Evolutionary conservation across 257 asterid genomes (phyloP).

Genomic region (Leptodermis oblonga): DNA sequence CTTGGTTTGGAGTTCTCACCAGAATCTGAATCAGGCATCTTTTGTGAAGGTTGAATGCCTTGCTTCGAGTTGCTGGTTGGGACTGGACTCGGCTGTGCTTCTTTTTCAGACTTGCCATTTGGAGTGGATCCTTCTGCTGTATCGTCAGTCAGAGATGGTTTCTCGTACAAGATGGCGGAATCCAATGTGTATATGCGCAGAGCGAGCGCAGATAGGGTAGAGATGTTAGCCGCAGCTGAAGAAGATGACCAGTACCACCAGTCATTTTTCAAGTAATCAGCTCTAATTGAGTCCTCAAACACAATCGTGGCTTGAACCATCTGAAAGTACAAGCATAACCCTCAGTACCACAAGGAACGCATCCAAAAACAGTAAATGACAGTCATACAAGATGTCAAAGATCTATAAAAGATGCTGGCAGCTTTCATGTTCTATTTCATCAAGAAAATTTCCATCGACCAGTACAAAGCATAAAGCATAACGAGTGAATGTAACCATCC

Average conservation of each 20-base stretch:
- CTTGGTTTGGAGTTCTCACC: constrained; percentile 71
- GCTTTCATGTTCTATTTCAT: neutral
- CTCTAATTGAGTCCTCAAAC: constrained; percentile 74
- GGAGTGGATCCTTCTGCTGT: constrained; percentile 30
- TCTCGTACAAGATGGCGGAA: constrained; percentile 71
- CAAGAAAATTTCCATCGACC: neutral
- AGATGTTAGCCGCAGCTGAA: constrained; percentile 75
- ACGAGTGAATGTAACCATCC: neutral
- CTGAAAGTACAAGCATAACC: constrained; percentile 35
- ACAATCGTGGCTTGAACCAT: constrained; percentile 72
- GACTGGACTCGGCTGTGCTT: constrained; percentile 32
- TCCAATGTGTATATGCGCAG: constrained; percentile 73
- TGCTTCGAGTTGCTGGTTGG: constrained; percentile 27
- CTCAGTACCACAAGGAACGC: constrained; percentile 1
- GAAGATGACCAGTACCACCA: constrained; percentile 99
- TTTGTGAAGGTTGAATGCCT: constrained; percentile 47
- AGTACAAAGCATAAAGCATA: neutral
- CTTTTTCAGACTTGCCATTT: constrained; percentile 37
- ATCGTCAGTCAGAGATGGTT: constrained; percentile 28
- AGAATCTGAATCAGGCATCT: constrained; percentile 44
- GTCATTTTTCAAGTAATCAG: constrained; percentile 52
- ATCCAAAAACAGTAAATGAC: neutral
- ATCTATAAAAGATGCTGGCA: neutral
- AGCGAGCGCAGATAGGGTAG: constrained; percentile 78
- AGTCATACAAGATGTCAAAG: neutral